phyloP scores from a whole-genome alignment of 495 filamentous ascomycete species.

The Hypoxylon fuscum region DNA sequence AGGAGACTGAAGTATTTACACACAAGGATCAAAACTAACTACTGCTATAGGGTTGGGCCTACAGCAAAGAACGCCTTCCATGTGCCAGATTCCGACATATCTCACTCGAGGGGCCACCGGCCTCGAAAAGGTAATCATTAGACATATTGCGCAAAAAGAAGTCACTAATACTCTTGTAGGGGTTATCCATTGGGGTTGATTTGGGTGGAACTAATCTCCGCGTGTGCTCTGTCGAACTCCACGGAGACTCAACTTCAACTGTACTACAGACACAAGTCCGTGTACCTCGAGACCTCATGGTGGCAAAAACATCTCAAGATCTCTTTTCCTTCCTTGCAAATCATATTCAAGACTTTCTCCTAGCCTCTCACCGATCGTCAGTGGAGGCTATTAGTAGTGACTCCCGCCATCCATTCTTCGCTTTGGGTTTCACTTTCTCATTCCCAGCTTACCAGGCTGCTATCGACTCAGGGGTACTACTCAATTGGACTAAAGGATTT shows the following conservation, averaged over 20 bases:
- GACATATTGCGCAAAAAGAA: background rate
- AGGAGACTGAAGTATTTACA: background rate
- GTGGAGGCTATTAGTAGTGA: background rate
- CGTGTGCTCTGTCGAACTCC: background rate
- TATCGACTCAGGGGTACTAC: background rate
- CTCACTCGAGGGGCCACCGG: background rate
- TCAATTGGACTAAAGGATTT: background rate
- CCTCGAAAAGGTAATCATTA: background rate
- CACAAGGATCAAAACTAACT: background rate
- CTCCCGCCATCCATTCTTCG: background rate
- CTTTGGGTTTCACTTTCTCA: background rate
- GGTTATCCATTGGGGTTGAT: background rate
- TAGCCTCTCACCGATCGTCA: background rate
- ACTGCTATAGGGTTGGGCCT: background rate
- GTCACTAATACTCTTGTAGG: background rate
- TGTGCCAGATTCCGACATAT: background rate
- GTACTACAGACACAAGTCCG: background rate
- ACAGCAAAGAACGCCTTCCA: background rate
- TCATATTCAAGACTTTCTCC: background rate
- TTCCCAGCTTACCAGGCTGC: background rate
- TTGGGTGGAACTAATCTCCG: background rate
- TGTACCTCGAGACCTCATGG: background rate
- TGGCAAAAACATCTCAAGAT: background rate
- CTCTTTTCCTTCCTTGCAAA: background rate
- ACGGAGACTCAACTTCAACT: background rate